phyloP scores from a whole-genome alignment of 2,329 filamentous ascomycete species.

The Fusarium stilboides region DNA sequence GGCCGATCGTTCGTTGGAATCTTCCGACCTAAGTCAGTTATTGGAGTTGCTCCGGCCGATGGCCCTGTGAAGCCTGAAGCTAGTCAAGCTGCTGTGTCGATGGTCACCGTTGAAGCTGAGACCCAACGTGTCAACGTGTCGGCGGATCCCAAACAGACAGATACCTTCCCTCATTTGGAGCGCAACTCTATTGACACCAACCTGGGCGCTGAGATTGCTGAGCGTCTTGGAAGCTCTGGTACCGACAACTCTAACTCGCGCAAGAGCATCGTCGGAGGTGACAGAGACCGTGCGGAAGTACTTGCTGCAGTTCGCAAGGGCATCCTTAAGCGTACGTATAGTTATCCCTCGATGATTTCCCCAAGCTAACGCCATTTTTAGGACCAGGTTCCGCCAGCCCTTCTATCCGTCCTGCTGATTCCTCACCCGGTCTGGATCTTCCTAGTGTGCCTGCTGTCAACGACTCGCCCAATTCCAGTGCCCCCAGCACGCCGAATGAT shows the following conservation, averaged over 20 bases:
- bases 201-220: conserved; percentile 62
- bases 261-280: conserved; percentile 92
- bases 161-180: conserved; percentile 85
- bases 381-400: conserved; percentile 77
- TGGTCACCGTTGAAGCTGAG: conserved; percentile 96
- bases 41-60: conserved; percentile 83
- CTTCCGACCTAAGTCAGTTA: conserved; percentile 93
- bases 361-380: conserved; percentile 34
- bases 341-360: background rate
- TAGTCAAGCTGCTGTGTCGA: conserved; percentile 88
- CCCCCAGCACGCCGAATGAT: conserved; percentile 89
- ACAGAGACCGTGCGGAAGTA: conserved; percentile 91
- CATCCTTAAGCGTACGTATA: conserved; percentile 85
- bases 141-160: conserved; percentile 75
- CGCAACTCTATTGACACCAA: conserved; percentile 82
- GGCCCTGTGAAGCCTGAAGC: conserved; percentile 71
- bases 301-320: conserved; percentile 94
- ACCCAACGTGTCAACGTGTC: conserved; percentile 86
- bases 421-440: conserved; percentile 68
- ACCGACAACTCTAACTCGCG: conserved; percentile 76
- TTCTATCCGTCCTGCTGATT: conserved; percentile 74
- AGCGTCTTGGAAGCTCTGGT: conserved; percentile 69
- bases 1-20: conserved; percentile 91
- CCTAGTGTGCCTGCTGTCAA: conserved; percentile 74
- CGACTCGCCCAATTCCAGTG: conserved; percentile 87